phyloP scores from a whole-genome alignment of 2,329 filamentous ascomycete species.

The Stenocarpella maydis region DNA sequence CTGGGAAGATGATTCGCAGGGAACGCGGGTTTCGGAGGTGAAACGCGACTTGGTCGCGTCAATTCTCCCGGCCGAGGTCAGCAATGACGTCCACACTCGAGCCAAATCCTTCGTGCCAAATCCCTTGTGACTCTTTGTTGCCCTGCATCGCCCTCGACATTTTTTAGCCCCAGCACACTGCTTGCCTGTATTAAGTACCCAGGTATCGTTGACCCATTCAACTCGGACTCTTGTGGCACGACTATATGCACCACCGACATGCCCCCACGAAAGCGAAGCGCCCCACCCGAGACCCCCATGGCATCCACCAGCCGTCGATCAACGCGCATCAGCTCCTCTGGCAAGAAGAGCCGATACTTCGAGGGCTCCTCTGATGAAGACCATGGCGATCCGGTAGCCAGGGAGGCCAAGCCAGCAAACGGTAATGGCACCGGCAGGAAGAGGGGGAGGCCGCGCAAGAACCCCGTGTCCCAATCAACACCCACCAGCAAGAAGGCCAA shows the following conservation, averaged over 20 bases:
- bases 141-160: background rate
- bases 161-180: background rate
- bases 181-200: background rate
- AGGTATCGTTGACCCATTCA: too few species aligned
- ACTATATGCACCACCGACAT: background rate
- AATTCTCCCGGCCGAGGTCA: slow-evolving; percentile 10
- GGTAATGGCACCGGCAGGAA: slow-evolving; percentile 20
- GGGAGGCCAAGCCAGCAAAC: slow-evolving; percentile 14
- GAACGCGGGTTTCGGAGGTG: background rate
- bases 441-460: slow-evolving; percentile 31
- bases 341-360: slow-evolving; percentile 61
- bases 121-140: background rate
- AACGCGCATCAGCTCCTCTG: slow-evolving; percentile 52
- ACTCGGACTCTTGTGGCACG: too few species aligned
- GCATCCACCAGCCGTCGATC: slow-evolving; percentile 54
- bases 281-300: slow-evolving; percentile 41
- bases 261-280: slow-evolving; percentile 24
- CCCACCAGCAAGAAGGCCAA: slow-evolving; percentile 35
- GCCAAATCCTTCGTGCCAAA: slow-evolving; percentile 18
- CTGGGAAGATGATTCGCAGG: background rate
- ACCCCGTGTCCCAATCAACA: background rate
- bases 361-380: slow-evolving; percentile 47
- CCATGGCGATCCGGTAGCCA: background rate
- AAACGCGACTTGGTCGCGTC: slow-evolving; percentile 21
- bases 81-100: slow-evolving; percentile 19